Percentiles rank a stretch among this genome's conserved stretches.
Evolutionary conservation across 2,329 filamentous ascomycete species (phyloP).

Genomic region (Nectriaceae sp.): DNA sequence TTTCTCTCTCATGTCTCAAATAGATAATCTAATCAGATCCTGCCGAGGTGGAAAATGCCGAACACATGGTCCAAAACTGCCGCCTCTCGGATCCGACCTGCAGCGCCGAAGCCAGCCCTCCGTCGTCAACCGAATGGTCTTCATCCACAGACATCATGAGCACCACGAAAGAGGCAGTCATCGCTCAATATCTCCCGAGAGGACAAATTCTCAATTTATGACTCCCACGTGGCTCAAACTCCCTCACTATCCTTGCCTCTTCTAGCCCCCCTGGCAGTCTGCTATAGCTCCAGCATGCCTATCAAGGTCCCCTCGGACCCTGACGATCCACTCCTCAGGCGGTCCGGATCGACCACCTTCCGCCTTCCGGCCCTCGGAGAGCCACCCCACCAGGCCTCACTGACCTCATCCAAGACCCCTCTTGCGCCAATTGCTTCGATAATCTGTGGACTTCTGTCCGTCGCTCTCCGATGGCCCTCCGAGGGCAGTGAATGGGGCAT

Average conservation of each 20-base stretch:
- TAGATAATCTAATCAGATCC: constrained; percentile 26
- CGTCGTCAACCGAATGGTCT: constrained; percentile 9
- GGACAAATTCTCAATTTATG: no score
- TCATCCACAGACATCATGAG: neutral
- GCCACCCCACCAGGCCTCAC: neutral
- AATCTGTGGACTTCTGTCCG: neutral
- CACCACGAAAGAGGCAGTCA: no score
- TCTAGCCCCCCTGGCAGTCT: no score
- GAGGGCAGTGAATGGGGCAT: neutral
- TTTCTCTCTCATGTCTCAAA: neutral
- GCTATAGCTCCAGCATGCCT: no score
- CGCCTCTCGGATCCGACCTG: neutral
- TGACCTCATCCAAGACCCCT: neutral
- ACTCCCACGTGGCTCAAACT: no score
- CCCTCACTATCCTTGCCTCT: no score
- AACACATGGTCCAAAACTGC: neutral
- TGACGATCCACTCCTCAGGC: neutral
- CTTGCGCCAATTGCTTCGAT: neutral
- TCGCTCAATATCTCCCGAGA: no score
- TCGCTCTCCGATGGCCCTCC: neutral
- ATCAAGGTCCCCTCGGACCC: neutral
- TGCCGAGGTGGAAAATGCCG: constrained; percentile 23
- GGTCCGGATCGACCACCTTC: neutral
- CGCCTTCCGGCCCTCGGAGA: neutral
- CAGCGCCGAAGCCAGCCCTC: constrained; percentile 4